Evolutionary conservation across 306 rosid species (phyloP).

Genomic region (Cucurbita pepo): DNA sequence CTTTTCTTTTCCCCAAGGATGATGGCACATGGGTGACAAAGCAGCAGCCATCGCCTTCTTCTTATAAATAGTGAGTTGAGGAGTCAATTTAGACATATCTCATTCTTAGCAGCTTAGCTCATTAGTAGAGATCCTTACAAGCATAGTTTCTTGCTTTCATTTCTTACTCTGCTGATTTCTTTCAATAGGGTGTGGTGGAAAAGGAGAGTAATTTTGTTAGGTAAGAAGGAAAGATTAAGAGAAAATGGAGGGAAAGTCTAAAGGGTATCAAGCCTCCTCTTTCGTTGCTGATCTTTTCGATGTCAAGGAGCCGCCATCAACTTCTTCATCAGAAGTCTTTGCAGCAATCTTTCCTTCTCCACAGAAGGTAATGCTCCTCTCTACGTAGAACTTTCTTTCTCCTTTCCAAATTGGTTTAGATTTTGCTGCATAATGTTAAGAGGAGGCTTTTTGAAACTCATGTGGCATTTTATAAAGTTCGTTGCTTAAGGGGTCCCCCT

Average conservation of each 20-base stretch:
- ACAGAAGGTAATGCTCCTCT: conserved; percentile 13
- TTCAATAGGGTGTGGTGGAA: conserved; percentile 5
- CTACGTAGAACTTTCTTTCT: neutral
- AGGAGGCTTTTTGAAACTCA: neutral
- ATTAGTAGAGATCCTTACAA: neutral
- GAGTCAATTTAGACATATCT: conserved; percentile 7
- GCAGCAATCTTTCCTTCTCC: conserved; percentile 36
- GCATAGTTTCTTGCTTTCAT: neutral
- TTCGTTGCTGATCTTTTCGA: conserved; percentile 40
- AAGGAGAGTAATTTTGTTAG: neutral
- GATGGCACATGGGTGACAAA: conserved; percentile 21
- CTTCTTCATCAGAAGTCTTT: conserved; percentile 24
- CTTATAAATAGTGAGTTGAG: conserved; percentile 11
- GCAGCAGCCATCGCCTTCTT: conserved; percentile 11
- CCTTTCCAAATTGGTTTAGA: neutral
- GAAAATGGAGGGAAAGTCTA: conserved; percentile 24
- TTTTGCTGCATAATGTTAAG: neutral
- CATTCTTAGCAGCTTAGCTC: neutral
- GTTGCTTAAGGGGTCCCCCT: neutral
- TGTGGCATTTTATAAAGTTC: neutral
- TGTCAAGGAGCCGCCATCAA: conserved; percentile 17
- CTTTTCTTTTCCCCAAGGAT: neutral
- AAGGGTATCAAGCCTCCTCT: conserved; percentile 19
- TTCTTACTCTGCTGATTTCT: neutral
- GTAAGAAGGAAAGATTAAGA: neutral